Base-by-base conservation (phyloP, 2,329 filamentous ascomycete species). In the Acephala macrosclerotiorum region DNA sequence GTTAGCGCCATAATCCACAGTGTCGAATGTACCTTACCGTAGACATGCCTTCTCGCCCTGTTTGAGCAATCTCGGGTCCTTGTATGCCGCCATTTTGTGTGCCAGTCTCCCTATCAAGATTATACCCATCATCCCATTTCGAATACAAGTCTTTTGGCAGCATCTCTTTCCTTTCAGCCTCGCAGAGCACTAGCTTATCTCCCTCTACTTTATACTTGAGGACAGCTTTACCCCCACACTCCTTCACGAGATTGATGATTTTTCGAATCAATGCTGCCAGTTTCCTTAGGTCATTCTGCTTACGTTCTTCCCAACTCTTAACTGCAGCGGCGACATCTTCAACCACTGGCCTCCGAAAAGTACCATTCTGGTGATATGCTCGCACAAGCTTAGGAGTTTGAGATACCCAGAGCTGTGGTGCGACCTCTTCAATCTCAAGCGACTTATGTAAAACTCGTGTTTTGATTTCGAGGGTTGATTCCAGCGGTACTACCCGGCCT, bases 321-420 rank as follows among this genome's bases (percentile, higher is more conserved):
- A 81, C 71, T 5, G 75, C 64, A 22, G 22, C 36, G 2, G 69
- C 56, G 12, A 82, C 74, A 68, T 82, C 73, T 72, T 81, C 75
- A 1, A 81, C 79, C 60, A 69, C 38, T 45, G 76, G 73, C 16
- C 49, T 36, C 9, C 63, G 18, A 66, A 84, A 84, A 1, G 61
- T 22, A 38, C 81, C 81, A 1, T 65, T 63, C 2, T 68, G 53
- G 66, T 83, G 80, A 66, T 82, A 81, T 0, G 80, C 81, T 35
- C 78, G 77, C n/a, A 83, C 80, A 38, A 84, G 79, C 47, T 80
- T 81, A 0, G 79, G 78, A 0, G 81, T 84, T 72, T 84, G 81
- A 5, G 80, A 83, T 18, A 77, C 67, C 81, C 81, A 84, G 26
- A 84, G 76, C 71, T 83, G 80, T 1, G 79, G 66, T 26, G 75